Evolutionary conservation across 108 stramenopile species (phyloP).

Genomic region (Nitzschia putrida): DNA sequence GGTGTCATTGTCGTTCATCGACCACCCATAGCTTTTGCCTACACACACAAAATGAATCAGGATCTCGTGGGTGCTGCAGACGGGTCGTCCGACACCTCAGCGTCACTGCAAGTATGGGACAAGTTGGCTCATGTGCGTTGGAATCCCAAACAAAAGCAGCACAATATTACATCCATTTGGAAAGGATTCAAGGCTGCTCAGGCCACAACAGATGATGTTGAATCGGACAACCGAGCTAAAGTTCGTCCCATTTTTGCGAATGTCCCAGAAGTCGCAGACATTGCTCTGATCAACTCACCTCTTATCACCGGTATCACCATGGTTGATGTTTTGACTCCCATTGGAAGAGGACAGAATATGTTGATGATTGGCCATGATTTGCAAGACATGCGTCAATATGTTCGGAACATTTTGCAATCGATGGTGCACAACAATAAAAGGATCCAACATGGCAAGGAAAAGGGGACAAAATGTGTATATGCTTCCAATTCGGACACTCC

Average conservation of each 20-base stretch:
- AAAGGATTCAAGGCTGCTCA: not conserved
- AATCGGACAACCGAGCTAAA: not conserved
- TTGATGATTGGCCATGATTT: slow-evolving; percentile 72
- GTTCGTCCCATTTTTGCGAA: slow-evolving; percentile 72
- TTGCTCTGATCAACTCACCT: slow-evolving; percentile 83
- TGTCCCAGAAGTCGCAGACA: slow-evolving; percentile 81
- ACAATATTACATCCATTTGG: slow-evolving; percentile 56
- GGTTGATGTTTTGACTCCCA: slow-evolving; percentile 83
- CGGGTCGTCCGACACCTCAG: not conserved
- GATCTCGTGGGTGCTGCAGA: slow-evolving; percentile 20
- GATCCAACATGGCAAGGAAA: not conserved
- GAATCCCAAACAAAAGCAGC: slow-evolving; percentile 26
- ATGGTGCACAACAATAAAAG: not conserved
- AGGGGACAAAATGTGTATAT: slow-evolving; percentile 68
- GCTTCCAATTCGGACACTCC: slow-evolving; percentile 52
- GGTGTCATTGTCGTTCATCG: slow-evolving; percentile 79
- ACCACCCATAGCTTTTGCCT: slow-evolving; percentile 81
- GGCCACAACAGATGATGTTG: not conserved
- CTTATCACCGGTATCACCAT: slow-evolving; percentile 82
- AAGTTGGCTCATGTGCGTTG: slow-evolving; percentile 41
- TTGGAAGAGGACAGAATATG: slow-evolving; percentile 91
- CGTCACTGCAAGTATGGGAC: slow-evolving; percentile 23
- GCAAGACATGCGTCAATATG: slow-evolving; percentile 46
- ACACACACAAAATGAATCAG: slow-evolving; percentile 21
- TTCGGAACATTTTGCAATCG: slow-evolving; percentile 28